Percentiles rank a stretch among this genome's conserved stretches.
These are phyloP conservation scores for Tricholoma flavovirens DNA, from an alignment of 768 basidiomycete species.

Conservation along the genomic window DNA sequence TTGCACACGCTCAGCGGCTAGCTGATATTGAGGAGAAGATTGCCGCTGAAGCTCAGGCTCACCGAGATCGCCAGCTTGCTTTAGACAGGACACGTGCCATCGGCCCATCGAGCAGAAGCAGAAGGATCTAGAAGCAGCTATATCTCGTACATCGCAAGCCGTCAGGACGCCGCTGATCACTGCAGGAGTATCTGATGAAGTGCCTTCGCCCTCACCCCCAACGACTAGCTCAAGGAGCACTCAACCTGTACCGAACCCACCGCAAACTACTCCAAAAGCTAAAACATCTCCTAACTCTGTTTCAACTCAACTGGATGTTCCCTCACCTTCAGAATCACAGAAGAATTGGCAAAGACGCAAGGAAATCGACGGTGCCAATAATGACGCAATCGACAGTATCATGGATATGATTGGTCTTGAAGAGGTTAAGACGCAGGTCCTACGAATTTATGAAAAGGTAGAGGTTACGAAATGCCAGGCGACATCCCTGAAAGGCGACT, in stretches of 20 bases:
- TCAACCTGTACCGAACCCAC: background rate
- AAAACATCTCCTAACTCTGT: background rate
- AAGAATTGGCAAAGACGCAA: conserved; percentile 57
- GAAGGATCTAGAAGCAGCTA: background rate
- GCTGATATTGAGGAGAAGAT: conserved; percentile 39
- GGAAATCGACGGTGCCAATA: conserved; percentile 42
- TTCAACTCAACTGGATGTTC: conserved; percentile 20
- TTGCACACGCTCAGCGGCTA: conserved; percentile 35
- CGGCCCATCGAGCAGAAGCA: background rate
- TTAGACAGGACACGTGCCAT: background rate
- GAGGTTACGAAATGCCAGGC: conserved; percentile 51
- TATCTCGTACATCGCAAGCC: background rate
- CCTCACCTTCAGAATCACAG: conserved; percentile 25
- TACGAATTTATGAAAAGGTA: conserved; percentile 55
- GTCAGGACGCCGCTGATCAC: background rate
- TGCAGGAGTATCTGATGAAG: background rate
- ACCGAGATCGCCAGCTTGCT: conserved; percentile 32
- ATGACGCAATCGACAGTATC: conserved; percentile 53
- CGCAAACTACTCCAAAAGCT: background rate
- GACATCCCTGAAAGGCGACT: conserved; percentile 44
- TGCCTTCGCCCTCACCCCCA: background rate
- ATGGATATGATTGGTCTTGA: conserved; percentile 72
- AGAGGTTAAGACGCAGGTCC: conserved; percentile 52
- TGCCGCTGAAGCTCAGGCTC: conserved; percentile 24
- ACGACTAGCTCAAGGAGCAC: background rate